Conservation (phyloP, 257 asterid species). For the Fraxinus anomala region DNA sequence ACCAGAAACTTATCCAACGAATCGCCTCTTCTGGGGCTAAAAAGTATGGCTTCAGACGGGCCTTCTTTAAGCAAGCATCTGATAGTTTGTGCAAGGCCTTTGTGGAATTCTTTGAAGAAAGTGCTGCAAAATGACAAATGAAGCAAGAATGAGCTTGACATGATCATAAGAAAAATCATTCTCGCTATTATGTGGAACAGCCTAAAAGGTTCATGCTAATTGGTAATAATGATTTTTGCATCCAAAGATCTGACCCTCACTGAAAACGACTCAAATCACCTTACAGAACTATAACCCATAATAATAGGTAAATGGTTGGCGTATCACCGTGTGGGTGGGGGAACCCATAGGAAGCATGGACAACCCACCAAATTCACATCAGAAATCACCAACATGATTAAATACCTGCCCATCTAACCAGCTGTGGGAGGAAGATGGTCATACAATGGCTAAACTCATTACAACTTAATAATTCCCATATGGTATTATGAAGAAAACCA, state of each 20-base stretch:
- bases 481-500: background rate
- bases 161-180: conserved; percentile 12
- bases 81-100: conserved; percentile 72
- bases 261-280: background rate
- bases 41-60: conserved; percentile 74
- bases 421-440: conserved; percentile 10
- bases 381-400: background rate
- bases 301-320: conserved; percentile 6
- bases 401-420: background rate
- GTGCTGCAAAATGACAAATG: conserved; percentile 62
- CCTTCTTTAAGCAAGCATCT: conserved; percentile 64
- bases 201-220: conserved; percentile 17
- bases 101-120: conserved; percentile 79
- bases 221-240: conserved; percentile 20
- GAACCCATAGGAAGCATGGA: background rate
- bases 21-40: conserved; percentile 88
- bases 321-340: background rate
- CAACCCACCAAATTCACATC: background rate
- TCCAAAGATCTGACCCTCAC: conserved; percentile 3
- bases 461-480: conserved; percentile 9
- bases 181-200: background rate
- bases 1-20: conserved; percentile 73
- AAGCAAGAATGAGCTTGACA: conserved; percentile 7
- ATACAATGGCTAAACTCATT: conserved; percentile 11
- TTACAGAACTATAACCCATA: background rate